Conservation (phyloP, 495 filamentous ascomycete genomes). For the Neurospora sp. region DNA sequence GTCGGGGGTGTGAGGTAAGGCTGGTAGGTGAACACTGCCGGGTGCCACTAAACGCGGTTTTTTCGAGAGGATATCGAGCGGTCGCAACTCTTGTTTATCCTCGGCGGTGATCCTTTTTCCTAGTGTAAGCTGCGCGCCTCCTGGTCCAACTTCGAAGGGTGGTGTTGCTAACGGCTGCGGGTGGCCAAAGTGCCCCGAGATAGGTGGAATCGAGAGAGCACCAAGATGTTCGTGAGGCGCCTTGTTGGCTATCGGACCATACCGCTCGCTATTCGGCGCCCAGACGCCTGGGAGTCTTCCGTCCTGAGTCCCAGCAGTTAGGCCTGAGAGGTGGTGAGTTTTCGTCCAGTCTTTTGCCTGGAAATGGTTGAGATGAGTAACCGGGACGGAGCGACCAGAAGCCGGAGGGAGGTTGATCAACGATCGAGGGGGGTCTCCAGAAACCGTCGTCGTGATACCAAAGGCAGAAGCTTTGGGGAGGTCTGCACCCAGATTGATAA, state of each 20-base stretch:
- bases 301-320: neutral
- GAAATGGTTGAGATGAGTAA: constrained; percentile 5
- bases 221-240: constrained; percentile 2
- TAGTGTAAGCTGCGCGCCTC: neutral
- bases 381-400: constrained; percentile 5
- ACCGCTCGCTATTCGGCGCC: constrained; percentile 8
- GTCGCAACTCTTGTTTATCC: constrained; percentile 2
- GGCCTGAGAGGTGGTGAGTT: neutral
- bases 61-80: constrained; percentile 14
- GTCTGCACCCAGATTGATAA: constrained; percentile 3
- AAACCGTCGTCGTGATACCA: neutral
- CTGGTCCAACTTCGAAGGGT: neutral
- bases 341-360: neutral
- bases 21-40: constrained; percentile 16
- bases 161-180: neutral
- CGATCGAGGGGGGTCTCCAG: neutral
- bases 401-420: constrained; percentile 2
- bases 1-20: constrained; percentile 10
- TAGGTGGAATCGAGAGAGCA: neutral
- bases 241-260: constrained; percentile 14
- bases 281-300: constrained; percentile 3
- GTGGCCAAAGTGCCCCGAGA: neutral
- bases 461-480: constrained; percentile 1
- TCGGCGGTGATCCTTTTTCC: constrained; percentile 10
- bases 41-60: constrained; percentile 18